Percentiles rank a stretch among this genome's conserved stretches.
Conservation (phyloP, 805 yeast genomes). For the Teunomyces pallodes region DNA sequence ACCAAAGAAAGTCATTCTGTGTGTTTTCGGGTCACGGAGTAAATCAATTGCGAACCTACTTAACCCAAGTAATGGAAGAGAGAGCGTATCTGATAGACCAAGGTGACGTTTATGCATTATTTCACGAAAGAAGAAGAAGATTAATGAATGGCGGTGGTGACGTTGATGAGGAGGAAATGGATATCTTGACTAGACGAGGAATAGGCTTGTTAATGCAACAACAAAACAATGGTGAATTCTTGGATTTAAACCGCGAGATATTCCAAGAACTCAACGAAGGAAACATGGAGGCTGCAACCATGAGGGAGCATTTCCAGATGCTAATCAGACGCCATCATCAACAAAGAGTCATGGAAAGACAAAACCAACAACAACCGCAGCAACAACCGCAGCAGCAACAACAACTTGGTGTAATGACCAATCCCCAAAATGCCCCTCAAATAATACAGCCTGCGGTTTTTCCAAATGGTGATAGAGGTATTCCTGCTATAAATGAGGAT, state of each 20-base stretch:
- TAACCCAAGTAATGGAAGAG: conserved; percentile 46
- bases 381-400: conserved; percentile 11
- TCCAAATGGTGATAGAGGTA: conserved; percentile 23
- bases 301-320: conserved; percentile 33
- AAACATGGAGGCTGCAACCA: conserved; percentile 28
- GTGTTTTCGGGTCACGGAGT: conserved; percentile 94
- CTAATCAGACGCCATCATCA: conserved; percentile 28
- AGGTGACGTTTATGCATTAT: conserved; percentile 28
- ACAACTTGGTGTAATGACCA: conserved; percentile 1
- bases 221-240: conserved; percentile 19
- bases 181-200: conserved; percentile 21
- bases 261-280: conserved; percentile 30
- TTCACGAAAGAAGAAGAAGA: conserved; percentile 28
- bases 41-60: conserved; percentile 64
- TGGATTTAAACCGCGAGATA: conserved; percentile 29
- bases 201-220: conserved; percentile 9
- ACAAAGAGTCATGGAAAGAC: conserved; percentile 14
- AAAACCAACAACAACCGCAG: conserved; percentile 9
- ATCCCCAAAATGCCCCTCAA: conserved; percentile 39
- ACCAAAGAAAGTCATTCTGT: conserved; percentile 83
- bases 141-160: conserved; percentile 18
- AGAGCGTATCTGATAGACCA: conserved; percentile 32
- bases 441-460: conserved; percentile 42
- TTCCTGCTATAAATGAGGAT: conserved; percentile 21
- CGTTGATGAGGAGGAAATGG: conserved; percentile 23